Evolutionary conservation across 768 basidiomycete genomes (phyloP), one percentile per base, ranked within the genome.

Genomic region (Baorangia bicolor): DNA sequence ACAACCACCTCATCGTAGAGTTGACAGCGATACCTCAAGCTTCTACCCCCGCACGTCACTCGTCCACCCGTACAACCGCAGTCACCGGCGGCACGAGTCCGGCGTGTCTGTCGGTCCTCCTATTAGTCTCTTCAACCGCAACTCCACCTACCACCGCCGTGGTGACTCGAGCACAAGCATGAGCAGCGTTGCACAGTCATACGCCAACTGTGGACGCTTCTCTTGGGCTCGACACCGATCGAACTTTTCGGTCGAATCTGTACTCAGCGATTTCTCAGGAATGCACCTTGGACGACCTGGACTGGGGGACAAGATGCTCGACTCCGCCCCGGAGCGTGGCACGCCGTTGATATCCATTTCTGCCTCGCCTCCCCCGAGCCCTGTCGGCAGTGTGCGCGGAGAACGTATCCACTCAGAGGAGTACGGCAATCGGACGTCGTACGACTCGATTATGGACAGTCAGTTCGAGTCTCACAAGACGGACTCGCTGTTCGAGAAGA

Each of bases 261-360:
- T 83, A 31, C 69, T 78, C 64, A 91, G 87, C 60, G 84, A 88
- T 43, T 81, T 80, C 58, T 85, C 87, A 11, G 76, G 71, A 4
- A 69, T 75, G 60, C 74, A 79, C n/a, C 69, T 88, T 1, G 83
- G 79, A 2, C 80, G 90, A 11, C 91, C 91, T 2, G 88, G 85
- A 3, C 67, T 92, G 4, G 90, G 91, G 1, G 91, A 93, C 69
- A 93, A 92, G 79, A 93, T 93, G 91, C 88, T 93, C 58, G 85
- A 88, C 35, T 84, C 77, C 31, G 79, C 72, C 13, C 68, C 61
- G 8, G 82, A 82, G 34, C 78, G 76, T 44, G 80, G 78, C 2
- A 76, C 80, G 56, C 81, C 86, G 0, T 75, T 91, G 27, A 66
- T 77, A 0, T 74, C 87, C 0, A 89, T 91, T 56, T 81, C 85